Conservation (phyloP, 2,329 filamentous ascomycete species). For the Trichophyton mentagrophytes region DNA sequence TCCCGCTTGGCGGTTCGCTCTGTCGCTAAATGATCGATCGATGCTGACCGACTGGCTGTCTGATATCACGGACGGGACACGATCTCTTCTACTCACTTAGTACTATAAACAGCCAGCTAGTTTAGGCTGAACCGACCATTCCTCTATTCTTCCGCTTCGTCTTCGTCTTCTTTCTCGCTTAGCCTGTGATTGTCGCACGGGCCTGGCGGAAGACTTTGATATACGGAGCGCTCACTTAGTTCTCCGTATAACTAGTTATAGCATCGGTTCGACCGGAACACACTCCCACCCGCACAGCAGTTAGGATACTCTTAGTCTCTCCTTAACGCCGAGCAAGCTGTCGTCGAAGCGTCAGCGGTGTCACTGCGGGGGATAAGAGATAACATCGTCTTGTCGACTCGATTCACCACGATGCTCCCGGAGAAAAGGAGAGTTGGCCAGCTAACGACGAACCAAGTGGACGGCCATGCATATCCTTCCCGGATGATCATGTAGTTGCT, state of each 20-base stretch:
- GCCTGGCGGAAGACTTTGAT: not conserved
- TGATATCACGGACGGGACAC: no score
- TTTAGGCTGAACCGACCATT: not conserved
- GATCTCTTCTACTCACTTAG: no score
- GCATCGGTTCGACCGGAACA: no score
- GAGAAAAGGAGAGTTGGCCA: not conserved
- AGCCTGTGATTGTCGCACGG: not conserved
- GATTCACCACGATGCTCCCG: not conserved
- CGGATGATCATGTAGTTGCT: not conserved
- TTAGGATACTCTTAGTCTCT: no score
- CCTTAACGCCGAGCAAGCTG: no score
- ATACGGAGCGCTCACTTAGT: not conserved
- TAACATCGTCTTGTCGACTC: not conserved
- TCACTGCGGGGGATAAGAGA: not conserved
- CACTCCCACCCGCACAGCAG: no score
- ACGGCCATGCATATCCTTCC: not conserved
- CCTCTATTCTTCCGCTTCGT: no score
- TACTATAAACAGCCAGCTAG: not conserved
- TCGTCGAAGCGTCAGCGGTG: not conserved
- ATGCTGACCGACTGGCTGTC: no score
- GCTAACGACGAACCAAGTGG: not conserved
- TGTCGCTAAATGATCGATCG: no score
- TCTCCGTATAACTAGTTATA: no score
- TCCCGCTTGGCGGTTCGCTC: not conserved
- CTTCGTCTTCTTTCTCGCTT: not conserved